These are phyloP conservation scores for Albizia julibrissin DNA, from an alignment of 306 rosid genomes.

Conservation along the genomic window DNA sequence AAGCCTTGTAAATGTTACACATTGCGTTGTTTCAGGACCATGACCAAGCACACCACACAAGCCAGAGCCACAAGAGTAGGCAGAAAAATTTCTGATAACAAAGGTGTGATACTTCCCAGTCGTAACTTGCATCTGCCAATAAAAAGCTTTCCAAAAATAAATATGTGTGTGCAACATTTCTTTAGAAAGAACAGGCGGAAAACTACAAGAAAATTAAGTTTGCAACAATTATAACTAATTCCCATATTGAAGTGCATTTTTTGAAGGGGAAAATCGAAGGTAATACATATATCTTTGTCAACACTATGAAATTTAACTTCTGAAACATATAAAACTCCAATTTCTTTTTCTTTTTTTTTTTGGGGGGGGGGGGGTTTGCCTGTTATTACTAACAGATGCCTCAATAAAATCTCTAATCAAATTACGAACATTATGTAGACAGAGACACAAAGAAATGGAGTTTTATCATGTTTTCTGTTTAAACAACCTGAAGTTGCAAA, in stretches of 20 bases:
- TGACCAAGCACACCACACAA: constrained; percentile 96
- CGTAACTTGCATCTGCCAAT: constrained; percentile 84
- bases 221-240: background rate
- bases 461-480: background rate
- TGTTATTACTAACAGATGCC: background rate
- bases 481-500: constrained; percentile 11
- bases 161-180: constrained; percentile 23
- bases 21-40: constrained; percentile 78
- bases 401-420: background rate
- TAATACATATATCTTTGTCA: background rate
- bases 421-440: background rate
- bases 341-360: background rate
- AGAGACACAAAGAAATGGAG: background rate
- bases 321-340: constrained; percentile 1
- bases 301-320: background rate
- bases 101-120: constrained; percentile 89
- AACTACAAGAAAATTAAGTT: constrained; percentile 16
- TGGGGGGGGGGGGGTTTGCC: background rate
- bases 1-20: constrained; percentile 70
- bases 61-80: constrained; percentile 86
- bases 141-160: constrained; percentile 32
- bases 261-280: background rate
- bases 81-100: constrained; percentile 71
- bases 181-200: constrained; percentile 3
- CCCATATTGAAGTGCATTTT: background rate